A percentile compares a stretch with the other conserved stretches of the same genome.
Conservation (phyloP, 805 yeast genomes). For the Alloascoidea africana region DNA sequence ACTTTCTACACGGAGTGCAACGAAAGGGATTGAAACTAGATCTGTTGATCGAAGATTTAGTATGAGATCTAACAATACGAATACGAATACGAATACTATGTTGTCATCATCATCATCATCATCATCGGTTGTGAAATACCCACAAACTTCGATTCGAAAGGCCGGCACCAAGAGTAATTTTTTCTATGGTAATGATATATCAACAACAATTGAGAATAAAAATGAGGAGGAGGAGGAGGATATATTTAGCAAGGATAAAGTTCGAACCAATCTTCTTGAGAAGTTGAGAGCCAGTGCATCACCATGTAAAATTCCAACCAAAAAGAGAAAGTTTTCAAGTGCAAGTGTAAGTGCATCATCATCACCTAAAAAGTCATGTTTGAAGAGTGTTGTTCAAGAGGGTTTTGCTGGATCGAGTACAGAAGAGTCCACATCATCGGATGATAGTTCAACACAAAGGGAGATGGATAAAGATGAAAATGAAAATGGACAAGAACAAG, state of each 20-base stretch:
- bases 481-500: conserved; percentile 8
- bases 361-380: conserved; percentile 2
- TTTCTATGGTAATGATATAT: too few relatives aligned
- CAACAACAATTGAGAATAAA: too few relatives aligned
- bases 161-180: too few relatives aligned
- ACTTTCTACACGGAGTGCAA: background rate
- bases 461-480: conserved; percentile 13
- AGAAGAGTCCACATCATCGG: background rate
- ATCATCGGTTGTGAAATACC: too few relatives aligned
- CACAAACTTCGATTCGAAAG: too few relatives aligned
- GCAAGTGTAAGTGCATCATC: background rate
- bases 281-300: background rate
- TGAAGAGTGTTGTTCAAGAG: background rate
- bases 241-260: background rate
- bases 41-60: too few relatives aligned
- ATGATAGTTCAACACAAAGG: background rate
- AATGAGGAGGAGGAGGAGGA: too few relatives aligned
- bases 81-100: too few relatives aligned
- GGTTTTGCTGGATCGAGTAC: background rate
- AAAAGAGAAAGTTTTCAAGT: background rate
- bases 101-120: too few relatives aligned
- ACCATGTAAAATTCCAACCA: background rate
- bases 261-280: background rate
- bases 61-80: too few relatives aligned
- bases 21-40: too few relatives aligned